phyloP scores from a whole-genome alignment of 768 basidiomycete genomes.

The Exidia glandulosa region DNA sequence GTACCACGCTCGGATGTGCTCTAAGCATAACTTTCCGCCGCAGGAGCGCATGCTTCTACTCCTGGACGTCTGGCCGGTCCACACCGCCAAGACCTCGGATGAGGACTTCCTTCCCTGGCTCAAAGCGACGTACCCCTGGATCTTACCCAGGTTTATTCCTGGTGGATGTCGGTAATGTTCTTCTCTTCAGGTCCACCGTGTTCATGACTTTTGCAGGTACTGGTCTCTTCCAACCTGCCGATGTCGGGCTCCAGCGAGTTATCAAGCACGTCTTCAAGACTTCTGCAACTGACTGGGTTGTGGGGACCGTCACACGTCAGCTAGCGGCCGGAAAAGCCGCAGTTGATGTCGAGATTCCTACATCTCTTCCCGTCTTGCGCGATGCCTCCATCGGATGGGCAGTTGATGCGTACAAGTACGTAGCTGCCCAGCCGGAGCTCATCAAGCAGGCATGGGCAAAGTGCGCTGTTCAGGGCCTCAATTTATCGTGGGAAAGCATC shows the following conservation, averaged over 20 bases:
- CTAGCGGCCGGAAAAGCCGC: neutral
- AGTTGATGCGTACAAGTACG: neutral
- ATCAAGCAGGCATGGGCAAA: conserved; percentile 83
- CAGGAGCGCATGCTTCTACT: conserved; percentile 10
- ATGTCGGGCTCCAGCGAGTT: conserved; percentile 19
- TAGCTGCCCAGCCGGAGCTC: conserved; percentile 16
- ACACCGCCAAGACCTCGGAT: conserved; percentile 5
- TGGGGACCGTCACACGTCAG: neutral
- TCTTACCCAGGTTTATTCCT: conserved; percentile 17
- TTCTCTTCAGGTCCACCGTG: neutral
- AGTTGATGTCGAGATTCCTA: neutral
- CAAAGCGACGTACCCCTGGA: conserved; percentile 8
- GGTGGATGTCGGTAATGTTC: conserved; percentile 9
- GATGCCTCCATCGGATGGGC: neutral
- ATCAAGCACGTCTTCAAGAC: conserved; percentile 16
- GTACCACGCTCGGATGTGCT: neutral
- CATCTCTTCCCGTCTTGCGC: neutral
- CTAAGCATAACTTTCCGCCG: conserved; percentile 2
- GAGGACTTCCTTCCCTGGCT: conserved; percentile 13
- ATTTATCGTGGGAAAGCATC: neutral
- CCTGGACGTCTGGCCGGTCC: conserved; percentile 20
- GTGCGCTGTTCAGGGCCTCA: conserved; percentile 32
- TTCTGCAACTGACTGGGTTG: neutral
- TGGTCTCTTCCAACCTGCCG: conserved; percentile 16
- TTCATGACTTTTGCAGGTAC: conserved; percentile 6